Base-by-base conservation (phyloP, 768 basidiomycete genomes). In the Coprinopsis strossmayeri region DNA sequence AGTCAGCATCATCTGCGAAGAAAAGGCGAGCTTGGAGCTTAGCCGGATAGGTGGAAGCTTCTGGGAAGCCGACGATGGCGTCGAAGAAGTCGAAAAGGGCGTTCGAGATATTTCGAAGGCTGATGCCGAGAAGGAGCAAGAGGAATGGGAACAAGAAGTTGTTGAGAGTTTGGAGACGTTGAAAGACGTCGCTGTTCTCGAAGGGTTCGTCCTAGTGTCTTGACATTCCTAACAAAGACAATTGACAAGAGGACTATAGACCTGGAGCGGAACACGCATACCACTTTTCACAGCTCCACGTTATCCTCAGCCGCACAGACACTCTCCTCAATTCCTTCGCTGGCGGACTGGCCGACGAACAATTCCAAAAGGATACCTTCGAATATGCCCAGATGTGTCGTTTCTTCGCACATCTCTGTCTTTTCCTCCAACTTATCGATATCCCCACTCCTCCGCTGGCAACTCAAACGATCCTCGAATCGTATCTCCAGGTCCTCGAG, bases 351-450 rank as follows among this genome's bases (percentile, higher is more conserved):
- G 66, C 64, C 28, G 71, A 77, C 38, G 79, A 79, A 1, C 65
- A 69, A 1, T 79, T 79, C 49, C 64, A 69, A 18, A 60, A 63
- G 9, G 59, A 68, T 20, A 74, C 78, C 0, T 41, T 34, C 24
- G 44, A 48, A 26, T 48, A 45, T 42, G 21, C 42, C 15, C 52
- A 46, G 30, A 45, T 90, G 73, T 81, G 79, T 38, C 84, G 93
- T 2, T 99, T 98, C 69, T 96, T 95, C 59, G 87, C 93, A 0
- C 95, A 99, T 60, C 69, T 98, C 20, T 91, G 91, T 54, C 80
- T 98, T 25, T 91, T 84, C 66, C 73, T 96, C 2, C 82, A 87
- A 53, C 79, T 91, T 67, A 87, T 96, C 28, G 84, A 86, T 43
- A 67, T 84, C 28, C 62, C 79, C 0, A 78, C 91, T 0, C 87